Evolutionary conservation across 768 basidiomycete species (phyloP), one percentile per base, ranked within the genome.

Genomic region (Nidula microcarpa): DNA sequence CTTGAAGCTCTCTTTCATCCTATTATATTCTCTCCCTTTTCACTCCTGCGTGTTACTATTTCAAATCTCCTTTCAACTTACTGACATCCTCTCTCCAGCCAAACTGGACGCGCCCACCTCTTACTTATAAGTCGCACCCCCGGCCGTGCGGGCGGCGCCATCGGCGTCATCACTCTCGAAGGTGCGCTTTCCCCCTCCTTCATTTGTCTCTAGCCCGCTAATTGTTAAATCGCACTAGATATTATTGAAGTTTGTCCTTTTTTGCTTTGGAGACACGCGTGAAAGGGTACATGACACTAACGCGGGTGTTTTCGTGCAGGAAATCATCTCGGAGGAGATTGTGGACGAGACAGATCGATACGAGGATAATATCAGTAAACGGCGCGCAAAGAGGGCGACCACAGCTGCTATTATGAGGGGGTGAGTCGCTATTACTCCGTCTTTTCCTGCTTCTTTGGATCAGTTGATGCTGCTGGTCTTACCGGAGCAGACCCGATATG

Each of bases 261-360:
- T n/a, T 23, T 4, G 23, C 23, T 23, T 23, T 23, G 23, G 23
- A 23, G 23, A 23, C 23, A 23, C 4, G 23, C 2, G 23, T 23
- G 23, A 23, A 23, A 4, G 23, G 4, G 23, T 23, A 23, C 23
- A 23, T 55, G n/a, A n/a, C 3, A 14, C 35, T 47, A 32, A n/a
- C 34, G 16, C 17, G n/a, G 30, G 23, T 11, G 2, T 14, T 43
- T 37, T 13, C 8, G 14, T 41, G 16, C n/a, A 91, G 80, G 94
- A 96, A 78, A 97, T 98, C 56, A 91, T 98, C 16, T 87, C 89
- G 0, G 94, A 97, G 70, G 95, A 97, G 66, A 96, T 97, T 51
- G 89, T 96, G 33, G 94, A 96, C 62, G 94, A 97, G 69, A 96
- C 94, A 2, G 94, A 97, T 69, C 79, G 85, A 30, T 95, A 89